phyloP scores from a whole-genome alignment of 805 yeast species.

The Blastobotrys americana region DNA sequence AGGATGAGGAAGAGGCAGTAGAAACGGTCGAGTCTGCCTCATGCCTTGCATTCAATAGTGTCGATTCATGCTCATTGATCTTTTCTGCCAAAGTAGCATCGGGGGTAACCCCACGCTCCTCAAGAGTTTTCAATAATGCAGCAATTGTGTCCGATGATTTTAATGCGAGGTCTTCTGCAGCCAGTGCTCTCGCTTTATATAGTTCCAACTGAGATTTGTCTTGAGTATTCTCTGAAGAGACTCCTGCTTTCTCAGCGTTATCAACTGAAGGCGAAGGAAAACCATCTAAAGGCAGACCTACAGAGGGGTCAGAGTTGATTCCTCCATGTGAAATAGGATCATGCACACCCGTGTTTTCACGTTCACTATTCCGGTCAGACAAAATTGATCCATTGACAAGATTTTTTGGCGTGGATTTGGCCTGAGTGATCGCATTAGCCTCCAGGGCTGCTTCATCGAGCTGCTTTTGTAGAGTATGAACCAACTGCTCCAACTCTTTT shows the following conservation, averaged over 20 bases:
- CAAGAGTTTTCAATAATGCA: slow-evolving; percentile 9
- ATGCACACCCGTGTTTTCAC: background rate
- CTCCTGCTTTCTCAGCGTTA: background rate
- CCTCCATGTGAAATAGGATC: background rate
- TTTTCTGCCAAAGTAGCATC: background rate
- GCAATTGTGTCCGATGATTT: slow-evolving; percentile 11
- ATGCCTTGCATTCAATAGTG: background rate
- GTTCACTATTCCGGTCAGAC: background rate
- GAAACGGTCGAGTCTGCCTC: background rate
- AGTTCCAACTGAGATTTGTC: slow-evolving; percentile 7
- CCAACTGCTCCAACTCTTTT: slow-evolving; percentile 13
- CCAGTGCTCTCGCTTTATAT: slow-evolving; percentile 8
- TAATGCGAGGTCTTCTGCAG: slow-evolving; percentile 11
- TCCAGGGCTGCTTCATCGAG: background rate
- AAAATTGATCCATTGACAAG: background rate
- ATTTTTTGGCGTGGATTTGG: background rate
- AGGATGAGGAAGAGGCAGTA: background rate
- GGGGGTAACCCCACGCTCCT: slow-evolving; percentile 1
- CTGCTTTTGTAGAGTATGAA: slow-evolving; percentile 4
- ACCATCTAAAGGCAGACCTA: too few species aligned
- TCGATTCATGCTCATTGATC: background rate
- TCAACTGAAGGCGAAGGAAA: background rate
- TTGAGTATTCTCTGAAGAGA: slow-evolving; percentile 5
- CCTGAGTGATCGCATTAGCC: background rate
- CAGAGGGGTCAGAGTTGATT: too few species aligned